Conservation (phyloP, 352 stramenopile genomes). For the Phytophthora fragariae region DNA sequence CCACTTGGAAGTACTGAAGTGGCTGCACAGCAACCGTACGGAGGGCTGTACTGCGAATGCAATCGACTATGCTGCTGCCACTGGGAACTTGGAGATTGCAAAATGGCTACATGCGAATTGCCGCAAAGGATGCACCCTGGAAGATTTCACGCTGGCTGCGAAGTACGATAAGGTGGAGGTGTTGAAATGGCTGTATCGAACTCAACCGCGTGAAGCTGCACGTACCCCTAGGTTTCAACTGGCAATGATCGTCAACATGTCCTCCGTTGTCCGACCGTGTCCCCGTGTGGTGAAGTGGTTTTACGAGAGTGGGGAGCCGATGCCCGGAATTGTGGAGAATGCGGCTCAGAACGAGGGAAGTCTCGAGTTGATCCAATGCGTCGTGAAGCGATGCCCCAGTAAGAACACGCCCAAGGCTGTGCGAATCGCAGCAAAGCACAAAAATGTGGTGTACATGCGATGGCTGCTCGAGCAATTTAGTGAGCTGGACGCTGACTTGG, state of each 20-base stretch:
- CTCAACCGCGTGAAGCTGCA: background rate
- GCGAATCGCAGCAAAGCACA: background rate
- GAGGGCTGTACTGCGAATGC: background rate
- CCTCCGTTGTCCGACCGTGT: background rate
- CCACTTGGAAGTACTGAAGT: conserved; percentile 3
- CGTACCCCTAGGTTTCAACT: background rate
- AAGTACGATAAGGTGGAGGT: background rate
- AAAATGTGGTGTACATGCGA: too few relatives aligned
- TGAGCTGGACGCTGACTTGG: too few relatives aligned
- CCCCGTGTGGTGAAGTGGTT: background rate
- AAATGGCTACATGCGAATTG: conserved; percentile 1
- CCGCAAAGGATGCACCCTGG: background rate
- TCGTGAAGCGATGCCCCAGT: background rate
- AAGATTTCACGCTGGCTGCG: background rate
- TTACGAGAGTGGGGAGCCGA: background rate
- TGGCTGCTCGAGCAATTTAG: too few relatives aligned
- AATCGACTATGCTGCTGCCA: background rate
- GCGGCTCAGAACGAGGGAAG: background rate
- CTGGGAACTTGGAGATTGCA: background rate
- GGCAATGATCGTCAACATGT: background rate
- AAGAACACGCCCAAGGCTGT: background rate
- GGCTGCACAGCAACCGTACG: background rate
- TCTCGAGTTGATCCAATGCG: background rate
- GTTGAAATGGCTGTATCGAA: conserved; percentile 1
- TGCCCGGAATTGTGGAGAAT: background rate